These are phyloP conservation scores for Austroboletus festivus DNA, from an alignment of 768 basidiomycete species.

Conservation along the genomic window DNA sequence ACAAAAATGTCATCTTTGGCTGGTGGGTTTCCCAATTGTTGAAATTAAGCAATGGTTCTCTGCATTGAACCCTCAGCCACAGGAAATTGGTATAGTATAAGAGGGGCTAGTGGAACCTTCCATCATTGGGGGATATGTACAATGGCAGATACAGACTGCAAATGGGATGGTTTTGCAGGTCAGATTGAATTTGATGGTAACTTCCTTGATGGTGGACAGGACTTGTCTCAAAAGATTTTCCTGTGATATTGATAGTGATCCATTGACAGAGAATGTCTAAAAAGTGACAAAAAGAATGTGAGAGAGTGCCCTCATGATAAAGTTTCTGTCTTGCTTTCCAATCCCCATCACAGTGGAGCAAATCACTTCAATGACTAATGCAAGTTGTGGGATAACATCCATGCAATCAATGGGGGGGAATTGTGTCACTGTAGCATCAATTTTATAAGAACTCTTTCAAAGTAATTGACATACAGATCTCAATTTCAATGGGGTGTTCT, in stretches of 20 bases:
- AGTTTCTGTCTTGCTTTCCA: conserved; percentile 5
- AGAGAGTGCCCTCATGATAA: conserved; percentile 18
- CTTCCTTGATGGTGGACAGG: not conserved
- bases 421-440: too few relatives aligned
- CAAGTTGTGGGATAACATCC: conserved; percentile 3
- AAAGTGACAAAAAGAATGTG: conserved; percentile 1
- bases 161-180: not conserved
- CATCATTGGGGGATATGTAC: not conserved
- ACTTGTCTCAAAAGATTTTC: conserved; percentile 4
- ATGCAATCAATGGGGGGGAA: not conserved
- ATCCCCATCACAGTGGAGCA: conserved; percentile 16
- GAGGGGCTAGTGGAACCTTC: not conserved
- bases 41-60: not conserved
- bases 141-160: conserved; percentile 1
- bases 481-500: too few relatives aligned
- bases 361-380: not conserved
- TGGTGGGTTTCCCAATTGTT: not conserved
- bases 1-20: not conserved
- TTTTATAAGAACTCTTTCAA: too few relatives aligned
- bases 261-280: not conserved
- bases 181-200: not conserved
- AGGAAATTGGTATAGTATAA: not conserved
- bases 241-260: not conserved
- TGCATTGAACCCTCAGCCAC: not conserved
- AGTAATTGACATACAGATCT: too few relatives aligned